Evolutionary conservation across 75 land plant species (phyloP), one percentile per base, ranked within the genome.

Genomic region (Picea sitchensis): DNA sequence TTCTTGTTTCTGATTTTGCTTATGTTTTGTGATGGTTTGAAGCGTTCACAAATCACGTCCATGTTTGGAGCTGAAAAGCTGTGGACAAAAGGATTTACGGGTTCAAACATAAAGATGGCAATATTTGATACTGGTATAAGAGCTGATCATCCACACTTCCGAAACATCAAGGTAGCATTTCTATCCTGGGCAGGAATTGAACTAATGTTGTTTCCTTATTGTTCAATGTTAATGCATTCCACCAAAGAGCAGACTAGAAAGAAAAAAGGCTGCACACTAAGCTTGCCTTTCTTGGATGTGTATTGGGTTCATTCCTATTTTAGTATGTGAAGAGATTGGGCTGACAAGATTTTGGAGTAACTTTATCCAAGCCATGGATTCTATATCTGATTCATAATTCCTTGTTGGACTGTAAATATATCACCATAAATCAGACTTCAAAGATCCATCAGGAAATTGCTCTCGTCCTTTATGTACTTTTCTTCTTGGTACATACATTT

Each of bases 1-100:
- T 73, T 14, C 20, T 20, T 74, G 1, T 32, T 14, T 11, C 51
- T 79, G 36, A 79, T 41, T 47, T 59, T 31, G n/a, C 82, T 81
- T 58, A 17, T 41, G n/a, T 6, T 80, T 77, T 23, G 13, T 18
- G 11, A 7, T 77, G 15, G 21, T 26, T 31, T 65, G 67, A 86
- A 96, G 99, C 91, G 92, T 78, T 94, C 98, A 32, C 99, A 96
- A 82, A 96, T 96, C 58, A 96, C 99, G 60, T 96, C 99, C n/a
- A 83, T 94, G 81, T 96, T 96, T 89, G 99, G 93, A 79, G 98
- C 99, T 41, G 98, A 95, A 61, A 86, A 77, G 64, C 94, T 96
- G 21, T 96, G 99, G 99, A 79, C 85, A 2, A 87, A 91, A 81
- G 99, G 99, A 13, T 92, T 86, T 65, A 96, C 90, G 14, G 99